Evolutionary conservation across 1,284 basidiomycete genomes (phyloP).

Genomic region (Irpex sp.): DNA sequence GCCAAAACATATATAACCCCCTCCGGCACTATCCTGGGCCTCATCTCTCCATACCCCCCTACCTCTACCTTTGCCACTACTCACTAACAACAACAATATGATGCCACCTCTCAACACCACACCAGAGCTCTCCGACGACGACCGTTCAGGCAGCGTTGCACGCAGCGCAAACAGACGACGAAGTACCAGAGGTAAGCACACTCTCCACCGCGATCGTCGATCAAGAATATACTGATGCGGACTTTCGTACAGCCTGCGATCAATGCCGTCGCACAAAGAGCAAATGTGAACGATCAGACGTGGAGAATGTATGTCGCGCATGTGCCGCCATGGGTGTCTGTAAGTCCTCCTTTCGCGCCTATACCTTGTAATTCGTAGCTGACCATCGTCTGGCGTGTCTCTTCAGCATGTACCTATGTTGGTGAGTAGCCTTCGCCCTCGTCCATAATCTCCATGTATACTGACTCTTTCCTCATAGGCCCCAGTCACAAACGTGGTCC

Average conservation of each 20-base stretch:
- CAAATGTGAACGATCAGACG: slow-evolving; percentile 22
- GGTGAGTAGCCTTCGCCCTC: slow-evolving; percentile 5
- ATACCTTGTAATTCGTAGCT: not conserved
- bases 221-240: not conserved
- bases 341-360: slow-evolving; percentile 10
- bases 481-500: slow-evolving; percentile 27
- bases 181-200: slow-evolving; percentile 18
- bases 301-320: slow-evolving; percentile 18
- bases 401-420: slow-evolving; percentile 21
- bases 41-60: slow-evolving; percentile 1
- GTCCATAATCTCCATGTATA: not conserved
- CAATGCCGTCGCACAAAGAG: slow-evolving; percentile 27
- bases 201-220: not conserved
- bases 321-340: slow-evolving; percentile 22
- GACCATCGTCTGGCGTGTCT: not conserved
- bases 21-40: not conserved
- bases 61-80: not conserved
- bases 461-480: slow-evolving; percentile 9
- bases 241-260: slow-evolving; percentile 21
- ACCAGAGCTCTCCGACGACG: slow-evolving; percentile 12
- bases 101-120: slow-evolving; percentile 7
- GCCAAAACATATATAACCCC: not conserved
- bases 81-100: not conserved
- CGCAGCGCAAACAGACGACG: slow-evolving; percentile 8
- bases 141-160: slow-evolving; percentile 5